Percentiles rank a stretch among this genome's conserved stretches.
Conservation (phyloP, 2,329 filamentous ascomycete genomes). For the Neonectria punicea region DNA sequence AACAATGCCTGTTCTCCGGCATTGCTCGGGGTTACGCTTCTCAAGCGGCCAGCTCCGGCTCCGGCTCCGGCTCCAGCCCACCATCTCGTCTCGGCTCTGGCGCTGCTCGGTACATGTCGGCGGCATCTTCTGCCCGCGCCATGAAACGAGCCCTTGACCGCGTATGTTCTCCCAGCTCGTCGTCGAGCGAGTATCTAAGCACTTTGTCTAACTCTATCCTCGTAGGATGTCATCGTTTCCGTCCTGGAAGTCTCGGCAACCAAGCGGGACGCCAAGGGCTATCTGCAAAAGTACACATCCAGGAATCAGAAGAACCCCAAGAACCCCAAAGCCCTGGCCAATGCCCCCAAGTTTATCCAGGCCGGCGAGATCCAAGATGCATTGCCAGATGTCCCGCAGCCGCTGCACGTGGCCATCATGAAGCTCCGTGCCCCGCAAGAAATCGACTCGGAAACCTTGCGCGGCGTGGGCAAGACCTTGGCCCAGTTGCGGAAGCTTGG, state of each 20-base stretch:
- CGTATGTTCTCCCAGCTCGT: constrained; percentile 33
- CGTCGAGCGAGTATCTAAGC: neutral
- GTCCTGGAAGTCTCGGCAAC: constrained; percentile 90
- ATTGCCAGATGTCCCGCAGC: constrained; percentile 37
- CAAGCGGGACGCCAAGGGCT: constrained; percentile 91
- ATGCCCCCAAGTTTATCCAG: constrained; percentile 50
- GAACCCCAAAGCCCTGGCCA: constrained; percentile 39
- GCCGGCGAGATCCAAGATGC: constrained; percentile 36
- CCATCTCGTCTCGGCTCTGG: constrained; percentile 29
- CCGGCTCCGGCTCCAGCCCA: neutral
- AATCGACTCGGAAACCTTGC: constrained; percentile 74
- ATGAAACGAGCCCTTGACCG: constrained; percentile 48
- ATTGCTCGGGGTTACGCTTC: constrained; percentile 24
- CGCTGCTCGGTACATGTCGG: constrained; percentile 43
- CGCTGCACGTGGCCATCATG: constrained; percentile 78
- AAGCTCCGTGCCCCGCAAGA: constrained; percentile 81
- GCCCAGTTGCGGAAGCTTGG: constrained; percentile 86
- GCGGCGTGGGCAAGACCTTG: constrained; percentile 84
- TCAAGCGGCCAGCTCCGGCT: constrained; percentile 21
- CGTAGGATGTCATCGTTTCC: constrained; percentile 84
- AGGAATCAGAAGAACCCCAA: constrained; percentile 38
- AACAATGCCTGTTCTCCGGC: constrained; percentile 19
- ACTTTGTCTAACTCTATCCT: constrained; percentile 21
- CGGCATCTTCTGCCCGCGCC: constrained; percentile 42
- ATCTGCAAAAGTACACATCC: constrained; percentile 82